Evolutionary conservation across 441 rosid species (phyloP).

Genomic region (Gossypium gossypioides): DNA sequence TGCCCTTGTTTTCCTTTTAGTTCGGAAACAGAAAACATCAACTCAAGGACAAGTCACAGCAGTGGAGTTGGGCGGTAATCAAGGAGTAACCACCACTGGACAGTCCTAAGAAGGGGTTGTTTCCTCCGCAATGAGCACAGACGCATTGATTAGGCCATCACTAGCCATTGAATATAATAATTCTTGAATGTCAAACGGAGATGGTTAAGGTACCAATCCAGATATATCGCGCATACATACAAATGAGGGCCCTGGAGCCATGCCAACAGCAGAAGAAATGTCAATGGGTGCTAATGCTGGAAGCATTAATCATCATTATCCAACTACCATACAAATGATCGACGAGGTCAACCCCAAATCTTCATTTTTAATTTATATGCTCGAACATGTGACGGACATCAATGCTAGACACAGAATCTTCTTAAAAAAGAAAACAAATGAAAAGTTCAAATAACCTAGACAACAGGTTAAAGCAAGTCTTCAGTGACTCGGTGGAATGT

Average conservation of each 20-base stretch:
- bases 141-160: neutral
- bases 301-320: neutral
- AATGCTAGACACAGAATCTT: neutral
- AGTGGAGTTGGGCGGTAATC: neutral
- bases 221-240: neutral
- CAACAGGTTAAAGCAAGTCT: neutral
- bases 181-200: neutral
- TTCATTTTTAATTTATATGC: no score
- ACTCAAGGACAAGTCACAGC: neutral
- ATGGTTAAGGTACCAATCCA: neutral
- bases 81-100: neutral
- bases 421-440: neutral
- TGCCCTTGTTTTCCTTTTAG: neutral
- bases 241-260: neutral
- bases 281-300: neutral
- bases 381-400: neutral
- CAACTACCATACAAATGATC: neutral
- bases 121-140: neutral
- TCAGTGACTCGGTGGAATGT: neutral
- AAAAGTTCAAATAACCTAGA: neutral
- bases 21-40: neutral
- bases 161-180: neutral
- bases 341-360: neutral
- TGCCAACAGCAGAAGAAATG: neutral
- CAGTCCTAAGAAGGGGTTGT: neutral